Base-by-base conservation (phyloP, 768 basidiomycete species). In the Calocybe indica region DNA sequence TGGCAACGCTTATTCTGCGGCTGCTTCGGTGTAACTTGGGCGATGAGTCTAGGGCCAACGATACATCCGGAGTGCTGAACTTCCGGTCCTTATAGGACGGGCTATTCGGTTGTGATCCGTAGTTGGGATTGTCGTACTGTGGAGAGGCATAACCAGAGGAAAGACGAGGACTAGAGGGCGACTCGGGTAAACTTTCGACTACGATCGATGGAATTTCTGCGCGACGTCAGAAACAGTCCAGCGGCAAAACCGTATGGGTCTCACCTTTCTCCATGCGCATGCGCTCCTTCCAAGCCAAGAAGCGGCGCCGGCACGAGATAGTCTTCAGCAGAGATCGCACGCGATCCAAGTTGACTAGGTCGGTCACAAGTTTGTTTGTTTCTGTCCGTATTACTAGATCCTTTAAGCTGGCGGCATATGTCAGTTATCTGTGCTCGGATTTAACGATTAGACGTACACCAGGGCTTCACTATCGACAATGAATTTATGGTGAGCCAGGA, bases 401-500 rank as follows among this genome's bases (percentile, higher is more conserved):
- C 51, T 90, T 84, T 47, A 95, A 62, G 32, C 93, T 96, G 53
- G 15, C 7, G 48, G 15, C 35, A 37, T 14, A 38, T 9, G 48
- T 59, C 36, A 59, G 40, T 49, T 39, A 52, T 47, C 39, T 43
- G 37, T 30, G 9, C 13, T 15, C 4, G 33, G 7, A 33, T 14
- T 36, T 28, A 7, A 5, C 15, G 35, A 36, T 29, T 13, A 32
- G 10, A 78, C 90, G 61, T 63, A 95, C 94, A 83, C 78, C 22
- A 98, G 68, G 10, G 94, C 94, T 30, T 92, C 88, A 28, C 79
- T 80, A 65, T 96, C 92, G 43, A 90, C 78, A 52, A 97, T 92
- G 44, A 98, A 68, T 63, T 90, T 93, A 68, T 97, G 85, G 61
- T 96, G 95, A 1, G 90, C 86, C 36, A 98, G 69, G 39, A 97